Percentiles rank a stretch among this genome's conserved stretches.
These are phyloP conservation scores for Calonectria leucothoes DNA, from an alignment of 2,329 filamentous ascomycete genomes.

Conservation along the genomic window DNA sequence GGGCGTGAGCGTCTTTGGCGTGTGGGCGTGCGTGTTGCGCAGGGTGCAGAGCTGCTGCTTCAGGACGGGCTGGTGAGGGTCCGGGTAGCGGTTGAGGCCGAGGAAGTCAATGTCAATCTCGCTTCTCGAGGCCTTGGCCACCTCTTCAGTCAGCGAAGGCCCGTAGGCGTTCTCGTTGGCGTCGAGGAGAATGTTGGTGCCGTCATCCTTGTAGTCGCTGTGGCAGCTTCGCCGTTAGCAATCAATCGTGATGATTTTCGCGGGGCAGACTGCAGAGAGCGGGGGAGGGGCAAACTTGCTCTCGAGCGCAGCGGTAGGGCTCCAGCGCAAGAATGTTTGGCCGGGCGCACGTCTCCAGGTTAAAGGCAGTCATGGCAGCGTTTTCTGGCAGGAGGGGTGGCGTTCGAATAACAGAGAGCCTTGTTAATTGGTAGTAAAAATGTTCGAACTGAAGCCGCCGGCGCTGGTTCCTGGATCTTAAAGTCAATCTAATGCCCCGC, in stretches of 20 bases:
- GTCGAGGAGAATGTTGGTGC: conserved; percentile 94
- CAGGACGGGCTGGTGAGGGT: conserved; percentile 90
- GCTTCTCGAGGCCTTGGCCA: conserved; percentile 50
- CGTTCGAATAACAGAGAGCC: not conserved
- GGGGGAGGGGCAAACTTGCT: conserved; percentile 64
- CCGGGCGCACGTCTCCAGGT: conserved; percentile 79
- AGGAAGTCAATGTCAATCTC: conserved; percentile 74
- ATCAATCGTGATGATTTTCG: conserved; percentile 27
- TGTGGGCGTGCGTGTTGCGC: conserved; percentile 88
- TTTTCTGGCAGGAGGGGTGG: not conserved
- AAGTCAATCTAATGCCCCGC: conserved; percentile 27
- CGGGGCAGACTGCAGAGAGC: conserved; percentile 18
- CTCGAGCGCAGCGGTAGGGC: conserved; percentile 84
- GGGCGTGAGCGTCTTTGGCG: conserved; percentile 76
- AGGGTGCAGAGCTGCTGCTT: conserved; percentile 89
- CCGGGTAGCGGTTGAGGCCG: conserved; percentile 92
- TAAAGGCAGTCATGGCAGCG: conserved; percentile 70
- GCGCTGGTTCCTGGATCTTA: conserved; percentile 20
- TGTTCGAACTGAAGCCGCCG: conserved; percentile 7
- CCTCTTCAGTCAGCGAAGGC: conserved; percentile 72
- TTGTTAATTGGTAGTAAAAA: not conserved
- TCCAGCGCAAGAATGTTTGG: conserved; percentile 81
- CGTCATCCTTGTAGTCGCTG: conserved; percentile 99
- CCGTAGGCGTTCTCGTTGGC: conserved; percentile 98
- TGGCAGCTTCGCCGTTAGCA: conserved; percentile 28